Evolutionary conservation across 345 rosid species (phyloP), one percentile per base, ranked within the genome.

Genomic region (Citrus medica): DNA sequence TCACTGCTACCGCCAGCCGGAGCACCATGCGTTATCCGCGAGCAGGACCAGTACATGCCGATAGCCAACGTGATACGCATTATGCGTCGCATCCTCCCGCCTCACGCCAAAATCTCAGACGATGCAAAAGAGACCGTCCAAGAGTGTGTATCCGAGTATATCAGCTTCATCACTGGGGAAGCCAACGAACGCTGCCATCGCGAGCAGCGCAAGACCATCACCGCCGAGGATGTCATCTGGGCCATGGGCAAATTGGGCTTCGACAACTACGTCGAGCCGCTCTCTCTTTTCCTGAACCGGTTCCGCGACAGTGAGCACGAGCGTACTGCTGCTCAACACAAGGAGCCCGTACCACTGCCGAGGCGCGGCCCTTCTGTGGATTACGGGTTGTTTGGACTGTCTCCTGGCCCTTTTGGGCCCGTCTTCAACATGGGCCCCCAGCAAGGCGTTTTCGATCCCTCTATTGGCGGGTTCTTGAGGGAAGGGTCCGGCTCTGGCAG

Each of bases 101-200:
- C 86, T 0, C 90, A 89, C 24, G 94, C 94, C 60, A 92, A 90
- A 33, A 90, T 90, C 76, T 90, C 94, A 21, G 94, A 92, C n/a
- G 92, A 92, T 17, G 92, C 92, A 16, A 90, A 90, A 70, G 94
- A 90, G 80, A 89, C 90, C 22, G 76, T 92, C 76, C 96, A 90
- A 77, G 96, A 90, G 80, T 90, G 93, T 33, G 89, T 89, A 35
- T 87, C 96, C 0, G 92, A 90, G 89, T 90, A 74, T 88, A 92
- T 92, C 22, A 88, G 93, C 82, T 92, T 92, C 84, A 75, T 90
- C 71, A 90, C 96, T 2, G 91, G 92, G 16, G 94, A 92, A 67
- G 96, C 96, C 16, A 92, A 89, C 21, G 90, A 89, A 59, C 91
- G 90, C 7, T 92, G 94, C 84, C 94, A 92, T 32, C 85, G 86